Percentiles rank a stretch among this genome's conserved stretches.
Evolutionary conservation across 352 stramenopile genomes (phyloP).

Genomic region (Pythium grandisporangium): DNA sequence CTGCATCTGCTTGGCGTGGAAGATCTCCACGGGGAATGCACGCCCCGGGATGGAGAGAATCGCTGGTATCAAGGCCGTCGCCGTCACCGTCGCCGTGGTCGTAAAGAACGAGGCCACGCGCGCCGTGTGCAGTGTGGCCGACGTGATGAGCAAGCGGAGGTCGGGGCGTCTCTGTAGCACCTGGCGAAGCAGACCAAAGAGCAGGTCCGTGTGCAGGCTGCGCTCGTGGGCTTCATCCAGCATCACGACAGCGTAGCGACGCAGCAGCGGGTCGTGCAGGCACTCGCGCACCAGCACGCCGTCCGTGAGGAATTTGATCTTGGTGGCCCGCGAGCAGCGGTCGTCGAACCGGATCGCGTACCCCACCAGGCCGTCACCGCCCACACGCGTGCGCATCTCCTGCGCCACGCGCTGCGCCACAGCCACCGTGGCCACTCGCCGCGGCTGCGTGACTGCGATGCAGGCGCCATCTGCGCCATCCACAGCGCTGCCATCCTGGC

Average conservation of each 20-base stretch:
- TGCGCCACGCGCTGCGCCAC: constrained; percentile 96
- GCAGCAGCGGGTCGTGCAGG: constrained; percentile 62
- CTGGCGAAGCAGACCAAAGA: constrained; percentile 92
- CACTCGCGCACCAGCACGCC: constrained; percentile 78
- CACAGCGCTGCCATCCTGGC: no score
- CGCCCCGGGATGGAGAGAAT: constrained; percentile 92
- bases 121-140: constrained; percentile 84
- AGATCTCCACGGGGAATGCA: constrained; percentile 90
- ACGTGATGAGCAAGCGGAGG: constrained; percentile 92
- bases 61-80: no score
- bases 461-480: constrained; percentile 9
- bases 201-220: constrained; percentile 96
- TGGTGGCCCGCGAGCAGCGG: constrained; percentile 37
- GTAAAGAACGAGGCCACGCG: constrained; percentile 87
- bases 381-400: constrained; percentile 85
- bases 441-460: constrained; percentile 87
- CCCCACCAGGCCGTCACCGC: constrained; percentile 52
- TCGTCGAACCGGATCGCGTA: constrained; percentile 99
- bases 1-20: constrained; percentile 84
- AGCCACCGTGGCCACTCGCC: constrained; percentile 96
- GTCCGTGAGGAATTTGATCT: constrained; percentile 83
- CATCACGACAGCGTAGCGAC: constrained; percentile 86
- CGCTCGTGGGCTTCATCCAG: constrained; percentile 98
- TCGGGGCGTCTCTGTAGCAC: constrained; percentile 56
- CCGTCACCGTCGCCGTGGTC: constrained; percentile 35